Conservation (phyloP, 2,329 filamentous ascomycete genomes). For the Ophiostoma fasciatum region DNA sequence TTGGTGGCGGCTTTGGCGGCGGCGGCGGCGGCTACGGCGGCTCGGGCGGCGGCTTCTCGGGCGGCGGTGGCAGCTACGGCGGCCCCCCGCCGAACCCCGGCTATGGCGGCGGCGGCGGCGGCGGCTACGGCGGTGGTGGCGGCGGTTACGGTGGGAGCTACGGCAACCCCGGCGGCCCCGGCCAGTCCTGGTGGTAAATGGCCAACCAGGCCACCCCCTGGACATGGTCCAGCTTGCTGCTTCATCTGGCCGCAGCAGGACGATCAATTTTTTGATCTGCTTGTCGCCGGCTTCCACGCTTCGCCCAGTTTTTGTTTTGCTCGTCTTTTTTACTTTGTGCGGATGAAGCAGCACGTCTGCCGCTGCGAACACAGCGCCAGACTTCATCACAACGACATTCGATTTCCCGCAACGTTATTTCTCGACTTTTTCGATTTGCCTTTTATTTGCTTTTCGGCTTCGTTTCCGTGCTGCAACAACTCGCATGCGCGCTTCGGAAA, state of each 20-base stretch:
- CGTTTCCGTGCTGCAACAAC: conserved; percentile 6
- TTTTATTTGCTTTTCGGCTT: conserved; percentile 6
- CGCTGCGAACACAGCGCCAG: background rate
- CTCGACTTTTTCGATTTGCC: no score
- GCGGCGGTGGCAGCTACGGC: conserved; percentile 30
- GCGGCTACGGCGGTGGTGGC: conserved; percentile 23
- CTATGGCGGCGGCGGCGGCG: conserved; percentile 23
- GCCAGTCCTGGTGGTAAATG: conserved; percentile 53
- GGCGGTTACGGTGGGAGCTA: conserved; percentile 29
- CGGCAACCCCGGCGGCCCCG: conserved; percentile 51
- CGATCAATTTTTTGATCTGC: conserved; percentile 1
- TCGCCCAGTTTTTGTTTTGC: conserved; percentile 2
- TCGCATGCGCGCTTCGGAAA: conserved; percentile 16
- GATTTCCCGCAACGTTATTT: conserved; percentile 10
- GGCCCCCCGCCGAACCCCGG: conserved; percentile 24
- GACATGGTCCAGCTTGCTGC: no score
- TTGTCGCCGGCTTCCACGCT: conserved; percentile 10
- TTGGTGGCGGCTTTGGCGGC: conserved; percentile 39
- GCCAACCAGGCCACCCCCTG: no score
- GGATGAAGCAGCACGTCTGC: conserved; percentile 1
- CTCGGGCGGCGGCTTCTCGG: conserved; percentile 27
- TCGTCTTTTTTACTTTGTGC: background rate
- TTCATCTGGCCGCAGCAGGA: no score
- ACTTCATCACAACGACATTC: conserved; percentile 6
- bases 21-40: conserved; percentile 26